These are phyloP conservation scores for Calonectria hawksworthii DNA, from an alignment of 2,329 filamentous ascomycete genomes.

Conservation along the genomic window DNA sequence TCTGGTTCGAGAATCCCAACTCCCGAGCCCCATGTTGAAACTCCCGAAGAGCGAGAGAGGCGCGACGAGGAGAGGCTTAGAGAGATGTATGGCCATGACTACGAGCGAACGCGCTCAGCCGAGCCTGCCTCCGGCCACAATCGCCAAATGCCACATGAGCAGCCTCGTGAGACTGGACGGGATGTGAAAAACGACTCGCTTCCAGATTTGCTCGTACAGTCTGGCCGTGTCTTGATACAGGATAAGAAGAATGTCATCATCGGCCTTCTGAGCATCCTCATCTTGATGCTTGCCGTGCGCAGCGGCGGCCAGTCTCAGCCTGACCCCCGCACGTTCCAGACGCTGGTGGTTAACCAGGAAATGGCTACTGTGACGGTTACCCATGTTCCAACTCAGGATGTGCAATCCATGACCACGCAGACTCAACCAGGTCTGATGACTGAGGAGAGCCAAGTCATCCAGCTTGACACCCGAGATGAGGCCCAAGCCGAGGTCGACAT, in stretches of 20 bases:
- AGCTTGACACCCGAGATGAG: background rate
- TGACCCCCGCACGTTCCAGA: conserved; percentile 48
- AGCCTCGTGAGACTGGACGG: conserved; percentile 19
- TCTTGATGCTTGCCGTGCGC: conserved; percentile 64
- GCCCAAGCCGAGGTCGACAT: background rate
- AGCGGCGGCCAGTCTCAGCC: conserved; percentile 38
- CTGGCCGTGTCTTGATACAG: conserved; percentile 65
- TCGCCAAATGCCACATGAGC: conserved; percentile 26
- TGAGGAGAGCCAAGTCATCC: conserved; percentile 40
- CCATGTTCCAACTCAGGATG: conserved; percentile 31
- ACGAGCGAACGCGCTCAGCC: conserved; percentile 27
- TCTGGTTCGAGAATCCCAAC: conserved; percentile 24
- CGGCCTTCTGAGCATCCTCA: conserved; percentile 65
- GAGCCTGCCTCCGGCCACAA: conserved; percentile 50
- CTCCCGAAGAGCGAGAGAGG: conserved; percentile 51
- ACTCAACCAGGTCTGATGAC: background rate
- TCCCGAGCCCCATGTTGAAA: conserved; percentile 26
- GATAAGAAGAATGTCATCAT: conserved; percentile 74
- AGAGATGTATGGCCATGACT: conserved; percentile 61
- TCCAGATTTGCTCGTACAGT: conserved; percentile 67
- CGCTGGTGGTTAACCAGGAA: conserved; percentile 42
- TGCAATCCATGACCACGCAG: conserved; percentile 9
- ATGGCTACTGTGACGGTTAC: conserved; percentile 45
- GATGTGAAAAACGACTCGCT: conserved; percentile 61
- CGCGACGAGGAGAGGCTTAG: conserved; percentile 66